Evolutionary conservation across 2,329 filamentous ascomycete genomes (phyloP).

Genomic region (Fusarium staphyleae): DNA sequence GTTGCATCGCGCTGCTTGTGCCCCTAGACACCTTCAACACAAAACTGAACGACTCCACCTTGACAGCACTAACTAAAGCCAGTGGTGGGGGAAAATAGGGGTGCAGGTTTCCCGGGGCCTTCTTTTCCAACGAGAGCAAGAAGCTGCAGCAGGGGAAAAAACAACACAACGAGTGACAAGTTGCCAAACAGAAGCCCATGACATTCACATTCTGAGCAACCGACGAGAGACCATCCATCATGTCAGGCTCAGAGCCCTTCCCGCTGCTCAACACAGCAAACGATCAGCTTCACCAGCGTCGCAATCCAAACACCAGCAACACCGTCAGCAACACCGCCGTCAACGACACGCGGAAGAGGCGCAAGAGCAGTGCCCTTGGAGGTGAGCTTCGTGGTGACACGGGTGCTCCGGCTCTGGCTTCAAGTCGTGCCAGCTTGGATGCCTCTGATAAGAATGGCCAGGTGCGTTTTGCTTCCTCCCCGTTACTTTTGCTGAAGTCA

Average conservation of each 20-base stretch:
- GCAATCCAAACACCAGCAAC: conserved; percentile 38
- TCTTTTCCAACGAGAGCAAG: not conserved
- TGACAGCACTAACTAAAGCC: conserved; percentile 3
- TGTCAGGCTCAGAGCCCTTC: conserved; percentile 62
- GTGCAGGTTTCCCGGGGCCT: conserved; percentile 10
- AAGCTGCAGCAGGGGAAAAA: conserved; percentile 1
- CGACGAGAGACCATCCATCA: conserved; percentile 33
- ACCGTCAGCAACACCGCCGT: conserved; percentile 46
- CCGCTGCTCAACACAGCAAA: conserved; percentile 60
- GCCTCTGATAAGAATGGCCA: conserved; percentile 32
- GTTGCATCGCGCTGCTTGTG: not conserved
- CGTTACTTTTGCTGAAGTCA: not conserved
- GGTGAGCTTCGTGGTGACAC: conserved; percentile 63
- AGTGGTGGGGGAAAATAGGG: conserved; percentile 28
- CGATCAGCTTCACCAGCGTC: conserved; percentile 54
- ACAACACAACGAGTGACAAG: too few relatives aligned
- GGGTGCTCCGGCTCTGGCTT: conserved; percentile 61
- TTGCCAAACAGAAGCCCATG: not conserved
- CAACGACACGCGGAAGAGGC: conserved; percentile 54
- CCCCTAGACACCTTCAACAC: not conserved
- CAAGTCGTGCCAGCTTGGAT: conserved; percentile 57
- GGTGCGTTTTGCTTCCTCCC: conserved; percentile 18
- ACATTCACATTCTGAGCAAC: not conserved
- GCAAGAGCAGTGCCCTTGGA: conserved; percentile 64
- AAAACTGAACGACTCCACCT: conserved; percentile 21